Conservation (phyloP, 768 basidiomycete genomes). For the Collybia mongolica region DNA sequence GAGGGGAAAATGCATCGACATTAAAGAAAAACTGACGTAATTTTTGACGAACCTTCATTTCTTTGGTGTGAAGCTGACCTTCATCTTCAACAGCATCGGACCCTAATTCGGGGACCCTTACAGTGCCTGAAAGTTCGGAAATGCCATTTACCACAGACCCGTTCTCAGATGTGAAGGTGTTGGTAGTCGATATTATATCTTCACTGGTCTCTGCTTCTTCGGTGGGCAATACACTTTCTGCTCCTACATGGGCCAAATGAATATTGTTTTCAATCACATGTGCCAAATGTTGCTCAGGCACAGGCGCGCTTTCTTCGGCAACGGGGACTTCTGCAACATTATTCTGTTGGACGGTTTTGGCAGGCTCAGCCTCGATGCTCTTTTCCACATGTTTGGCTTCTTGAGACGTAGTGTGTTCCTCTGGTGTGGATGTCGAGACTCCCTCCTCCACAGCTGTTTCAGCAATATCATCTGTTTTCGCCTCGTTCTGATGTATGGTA, state of each 20-base stretch:
- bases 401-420: no score
- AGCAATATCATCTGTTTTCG: no score
- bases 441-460: no score
- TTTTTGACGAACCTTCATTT: not conserved
- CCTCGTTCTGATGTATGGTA: no score
- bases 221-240: not conserved
- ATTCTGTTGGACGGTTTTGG: no score
- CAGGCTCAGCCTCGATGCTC: no score
- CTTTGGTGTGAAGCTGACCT: not conserved
- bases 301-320: not conserved
- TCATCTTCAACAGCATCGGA: no score
- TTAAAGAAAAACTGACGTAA: no score
- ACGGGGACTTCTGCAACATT: not conserved
- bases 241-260: not conserved
- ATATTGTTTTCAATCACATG: not conserved
- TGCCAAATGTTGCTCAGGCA: not conserved
- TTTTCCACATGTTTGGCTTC: no score
- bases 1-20: no score
- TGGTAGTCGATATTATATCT: not conserved
- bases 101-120: no score
- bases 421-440: no score
- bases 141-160: not conserved
- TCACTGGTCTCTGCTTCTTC: not conserved
- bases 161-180: not conserved
- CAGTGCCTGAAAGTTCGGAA: not conserved